Percentiles rank a stretch among this genome's conserved stretches.
phyloP scores from a whole-genome alignment of 2,329 filamentous ascomycete species.

The Trichoderma simmonsii region DNA sequence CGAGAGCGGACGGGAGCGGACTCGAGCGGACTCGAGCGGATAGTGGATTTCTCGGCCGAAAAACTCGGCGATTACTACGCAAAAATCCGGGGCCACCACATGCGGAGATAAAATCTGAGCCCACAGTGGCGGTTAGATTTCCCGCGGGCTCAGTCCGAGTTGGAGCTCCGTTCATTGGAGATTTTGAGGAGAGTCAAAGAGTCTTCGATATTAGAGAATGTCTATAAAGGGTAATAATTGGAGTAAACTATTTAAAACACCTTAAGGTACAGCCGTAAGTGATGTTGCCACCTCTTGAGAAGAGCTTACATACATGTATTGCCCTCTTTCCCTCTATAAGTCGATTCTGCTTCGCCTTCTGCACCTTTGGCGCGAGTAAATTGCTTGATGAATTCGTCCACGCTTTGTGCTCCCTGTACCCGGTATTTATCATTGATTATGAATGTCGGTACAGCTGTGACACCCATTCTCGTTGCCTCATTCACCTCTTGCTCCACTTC shows the following conservation, averaged over 20 bases:
- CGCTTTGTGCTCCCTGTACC: not conserved
- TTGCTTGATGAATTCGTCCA: not conserved
- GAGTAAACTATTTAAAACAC: not conserved
- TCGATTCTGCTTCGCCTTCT: not conserved
- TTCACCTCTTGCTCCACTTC: not conserved
- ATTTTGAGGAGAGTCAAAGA: not conserved
- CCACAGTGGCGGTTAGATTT: not conserved
- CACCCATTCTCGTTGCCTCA: not conserved
- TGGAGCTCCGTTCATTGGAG: not conserved
- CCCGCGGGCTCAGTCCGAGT: not conserved
- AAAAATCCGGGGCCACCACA: not conserved
- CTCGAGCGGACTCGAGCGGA: slow-evolving; percentile 3
- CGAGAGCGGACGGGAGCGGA: not conserved
- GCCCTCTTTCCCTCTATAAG: not conserved
- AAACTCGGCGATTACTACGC: not conserved
- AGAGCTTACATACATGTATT: not conserved
- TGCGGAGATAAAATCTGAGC: not conserved
- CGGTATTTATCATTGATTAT: not conserved
- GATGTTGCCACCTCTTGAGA: not conserved
- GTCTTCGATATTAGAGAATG: no score
- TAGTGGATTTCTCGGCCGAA: not conserved
- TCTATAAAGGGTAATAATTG: not conserved
- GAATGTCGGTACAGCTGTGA: not conserved
- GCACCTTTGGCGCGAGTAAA: not conserved
- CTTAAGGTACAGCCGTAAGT: not conserved